Base-by-base conservation (phyloP, 1,284 basidiomycete species). In the Ceratobasidium sp. region DNA sequence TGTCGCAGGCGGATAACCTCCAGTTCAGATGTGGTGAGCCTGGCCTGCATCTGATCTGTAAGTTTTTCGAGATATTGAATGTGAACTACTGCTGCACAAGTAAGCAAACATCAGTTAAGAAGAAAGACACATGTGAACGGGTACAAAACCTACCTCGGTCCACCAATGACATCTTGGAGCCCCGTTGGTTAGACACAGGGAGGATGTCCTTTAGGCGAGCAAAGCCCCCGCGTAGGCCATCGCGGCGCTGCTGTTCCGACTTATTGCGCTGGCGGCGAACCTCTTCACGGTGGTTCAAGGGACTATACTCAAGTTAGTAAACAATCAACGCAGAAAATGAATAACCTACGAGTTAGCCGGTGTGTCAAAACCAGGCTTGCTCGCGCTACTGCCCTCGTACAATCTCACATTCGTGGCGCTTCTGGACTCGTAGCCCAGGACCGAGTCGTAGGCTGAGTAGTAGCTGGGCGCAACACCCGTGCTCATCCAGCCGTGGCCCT, bases 191-290 rank as follows among this genome's bases (percentile, higher is more conserved):
- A 66, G 92, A 93, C 77, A 91, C 87, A 35, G 95, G 95, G 79
- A 96, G 90, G 75, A 91, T 92, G 81, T 94, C 92, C 88, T 94
- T 94, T 85, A 96, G 91, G 77, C 92, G 89, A 82, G 91, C 89
- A 86, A 96, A 96, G 78, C 94, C 94, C 79, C 95, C 93, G 77
- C 94, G 88, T 81, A 96, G 91, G 85, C 96, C 94, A 82, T 96
- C 93, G 68, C 94, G 91, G 82, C 94, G 89, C 81, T 94, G 88
- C 88, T 96, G 93, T 86, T 93, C 92, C 38, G 93, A 94, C 87
- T 94, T 92, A 86, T 94, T 95, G 85, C 93, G 92, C 86, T 94
- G 93, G 83, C 90, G 90, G 83, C 93, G 92, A 81, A 95, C 93
- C 78, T 93, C 93, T 86, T 95, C 93, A 82, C 93, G 91, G 84